Percentiles rank a stretch among this genome's conserved stretches.
These are phyloP conservation scores for Sungouiozyma ichnusensis DNA, from an alignment of 805 yeast species.

Conservation along the genomic window DNA sequence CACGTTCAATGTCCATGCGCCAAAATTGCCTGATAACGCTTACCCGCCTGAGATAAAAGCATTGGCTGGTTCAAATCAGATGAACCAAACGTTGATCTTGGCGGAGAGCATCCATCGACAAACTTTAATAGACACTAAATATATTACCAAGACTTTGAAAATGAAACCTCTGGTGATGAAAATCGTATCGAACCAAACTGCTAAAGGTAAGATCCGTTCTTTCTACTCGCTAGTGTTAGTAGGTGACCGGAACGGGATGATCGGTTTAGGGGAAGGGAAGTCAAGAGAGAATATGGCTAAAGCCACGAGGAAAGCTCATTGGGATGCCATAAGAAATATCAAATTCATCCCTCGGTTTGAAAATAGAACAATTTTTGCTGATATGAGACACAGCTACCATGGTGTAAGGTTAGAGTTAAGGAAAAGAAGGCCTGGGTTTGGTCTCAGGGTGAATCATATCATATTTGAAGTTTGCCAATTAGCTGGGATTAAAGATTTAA, in stretches of 20 bases:
- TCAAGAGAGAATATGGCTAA: slow-evolving; percentile 65
- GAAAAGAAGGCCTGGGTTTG: slow-evolving; percentile 88
- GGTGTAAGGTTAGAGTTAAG: slow-evolving; percentile 75
- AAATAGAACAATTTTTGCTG: slow-evolving; percentile 81
- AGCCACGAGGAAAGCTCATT: slow-evolving; percentile 76
- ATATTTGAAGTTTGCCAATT: slow-evolving; percentile 85
- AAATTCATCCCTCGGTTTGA: slow-evolving; percentile 77
- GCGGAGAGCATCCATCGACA: slow-evolving; percentile 47
- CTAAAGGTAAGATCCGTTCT: slow-evolving; percentile 79
- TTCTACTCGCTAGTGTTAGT: slow-evolving; percentile 79
- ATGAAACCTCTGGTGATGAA: slow-evolving; percentile 63
- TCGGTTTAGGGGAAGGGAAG: slow-evolving; percentile 93
- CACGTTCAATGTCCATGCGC: slow-evolving; percentile 10
- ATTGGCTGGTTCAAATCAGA: slow-evolving; percentile 7
- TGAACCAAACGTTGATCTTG: slow-evolving; percentile 15
- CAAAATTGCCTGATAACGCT: slow-evolving; percentile 10
- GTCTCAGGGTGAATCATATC: slow-evolving; percentile 82
- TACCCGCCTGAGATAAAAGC: slow-evolving; percentile 6
- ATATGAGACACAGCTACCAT: slow-evolving; percentile 72
- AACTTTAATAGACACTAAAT: slow-evolving; percentile 56
- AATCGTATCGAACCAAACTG: slow-evolving; percentile 82
- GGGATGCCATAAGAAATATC: slow-evolving; percentile 87
- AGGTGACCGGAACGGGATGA: slow-evolving; percentile 88
- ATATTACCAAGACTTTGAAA: slow-evolving; percentile 44
- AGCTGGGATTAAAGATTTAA: slow-evolving; percentile 87